phyloP scores from a whole-genome alignment of 2,329 filamentous ascomycete genomes.

The Arthrobotrys pseudoclavata region DNA sequence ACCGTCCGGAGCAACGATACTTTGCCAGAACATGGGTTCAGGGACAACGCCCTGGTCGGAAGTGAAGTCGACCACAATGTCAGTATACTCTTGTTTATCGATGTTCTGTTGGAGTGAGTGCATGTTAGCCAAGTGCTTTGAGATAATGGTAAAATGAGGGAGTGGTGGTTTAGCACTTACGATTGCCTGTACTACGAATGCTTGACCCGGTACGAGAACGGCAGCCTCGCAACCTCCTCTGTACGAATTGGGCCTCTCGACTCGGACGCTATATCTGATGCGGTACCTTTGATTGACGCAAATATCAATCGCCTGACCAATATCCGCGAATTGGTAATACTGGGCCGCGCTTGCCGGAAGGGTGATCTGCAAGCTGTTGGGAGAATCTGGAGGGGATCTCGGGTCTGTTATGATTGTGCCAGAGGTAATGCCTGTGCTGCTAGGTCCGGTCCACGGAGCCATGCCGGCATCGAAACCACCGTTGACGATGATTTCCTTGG shows the following conservation, averaged over 20 bases:
- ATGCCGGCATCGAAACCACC: conserved; percentile 57
- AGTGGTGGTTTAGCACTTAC: background rate
- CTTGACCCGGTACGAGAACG: conserved; percentile 12
- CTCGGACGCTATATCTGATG: conserved; percentile 12
- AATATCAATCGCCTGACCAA: conserved; percentile 14
- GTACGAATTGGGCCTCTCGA: conserved; percentile 2
- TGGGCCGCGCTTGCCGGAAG: background rate
- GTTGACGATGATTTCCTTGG: conserved; percentile 50
- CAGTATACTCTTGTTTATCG: conserved; percentile 15
- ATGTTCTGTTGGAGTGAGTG: conserved; percentile 2
- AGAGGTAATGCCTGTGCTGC: conserved; percentile 7
- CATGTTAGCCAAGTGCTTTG: background rate
- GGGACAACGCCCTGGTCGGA: conserved; percentile 8
- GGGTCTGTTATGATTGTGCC: background rate
- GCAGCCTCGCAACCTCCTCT: background rate
- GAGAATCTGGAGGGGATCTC: conserved; percentile 25
- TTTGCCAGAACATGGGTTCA: conserved; percentile 14
- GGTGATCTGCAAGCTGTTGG: conserved; percentile 11
- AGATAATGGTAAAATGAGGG: background rate
- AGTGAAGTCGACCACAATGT: conserved; percentile 13
- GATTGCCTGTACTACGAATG: background rate
- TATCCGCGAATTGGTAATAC: conserved; percentile 24
- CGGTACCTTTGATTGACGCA: conserved; percentile 13
- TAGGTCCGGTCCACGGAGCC: conserved; percentile 23
- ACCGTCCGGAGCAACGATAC: conserved; percentile 24